These are phyloP conservation scores for Microcyclosporella mali DNA, from an alignment of 2,329 filamentous ascomycete genomes.

Conservation along the genomic window DNA sequence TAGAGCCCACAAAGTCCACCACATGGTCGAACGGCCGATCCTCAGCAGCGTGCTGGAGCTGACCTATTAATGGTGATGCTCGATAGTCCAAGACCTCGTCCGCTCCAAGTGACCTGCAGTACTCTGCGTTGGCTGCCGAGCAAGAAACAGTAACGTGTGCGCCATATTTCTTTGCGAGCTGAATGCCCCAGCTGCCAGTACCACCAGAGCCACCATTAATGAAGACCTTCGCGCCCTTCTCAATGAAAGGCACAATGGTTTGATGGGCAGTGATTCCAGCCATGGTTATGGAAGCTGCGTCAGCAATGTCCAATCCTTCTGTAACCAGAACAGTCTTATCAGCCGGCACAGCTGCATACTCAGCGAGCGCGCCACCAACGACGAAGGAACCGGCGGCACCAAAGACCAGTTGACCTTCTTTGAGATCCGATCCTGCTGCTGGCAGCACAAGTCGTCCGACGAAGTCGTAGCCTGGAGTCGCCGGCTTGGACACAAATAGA, in stretches of 20 bases:
- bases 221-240: slow-evolving; percentile 48
- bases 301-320: slow-evolving; percentile 35
- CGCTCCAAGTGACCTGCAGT: slow-evolving; percentile 55
- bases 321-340: slow-evolving; percentile 38
- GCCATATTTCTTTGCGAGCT: slow-evolving; percentile 57
- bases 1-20: slow-evolving; percentile 53
- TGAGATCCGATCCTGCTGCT: slow-evolving; percentile 30
- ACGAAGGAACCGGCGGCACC: slow-evolving; percentile 33
- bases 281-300: slow-evolving; percentile 30
- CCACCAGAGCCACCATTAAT: slow-evolving; percentile 62
- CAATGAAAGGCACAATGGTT: slow-evolving; percentile 32
- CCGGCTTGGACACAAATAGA: slow-evolving; percentile 35
- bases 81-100: slow-evolving; percentile 60
- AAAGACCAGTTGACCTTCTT: slow-evolving; percentile 37
- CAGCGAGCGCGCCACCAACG: slow-evolving; percentile 32
- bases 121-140: slow-evolving; percentile 51
- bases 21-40: slow-evolving; percentile 43
- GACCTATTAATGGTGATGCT: slow-evolving; percentile 41
- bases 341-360: slow-evolving; percentile 35
- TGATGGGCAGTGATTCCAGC: slow-evolving; percentile 37
- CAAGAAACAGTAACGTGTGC: slow-evolving; percentile 56
- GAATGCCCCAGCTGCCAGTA: slow-evolving; percentile 54
- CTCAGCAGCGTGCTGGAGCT: slow-evolving; percentile 34
- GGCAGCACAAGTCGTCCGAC: slow-evolving; percentile 43
- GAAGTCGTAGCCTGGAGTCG: slow-evolving; percentile 48